Percentiles rank a stretch among this genome's conserved stretches.
Conservation (phyloP, 148 eudicot genomes). For the Nepenthes gracilis region DNA sequence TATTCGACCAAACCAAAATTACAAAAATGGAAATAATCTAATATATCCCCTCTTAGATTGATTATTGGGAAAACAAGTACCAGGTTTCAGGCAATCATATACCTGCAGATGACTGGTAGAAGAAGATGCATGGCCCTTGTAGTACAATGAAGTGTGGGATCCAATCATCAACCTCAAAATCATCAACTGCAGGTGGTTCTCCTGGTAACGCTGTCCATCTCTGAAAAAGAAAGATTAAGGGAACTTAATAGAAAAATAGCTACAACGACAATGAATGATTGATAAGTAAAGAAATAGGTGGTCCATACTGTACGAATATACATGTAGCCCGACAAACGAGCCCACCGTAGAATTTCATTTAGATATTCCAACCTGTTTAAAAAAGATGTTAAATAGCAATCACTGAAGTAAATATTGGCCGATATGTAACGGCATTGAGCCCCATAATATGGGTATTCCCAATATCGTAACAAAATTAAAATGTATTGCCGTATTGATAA, state of each 20-base stretch:
- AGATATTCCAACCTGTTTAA: constrained; percentile 64
- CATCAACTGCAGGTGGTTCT: constrained; percentile 86
- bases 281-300: constrained; percentile 3
- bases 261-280: neutral
- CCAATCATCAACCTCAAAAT: constrained; percentile 88
- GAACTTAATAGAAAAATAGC: neutral
- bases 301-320: constrained; percentile 47
- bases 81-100: constrained; percentile 4
- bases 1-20: too few relatives aligned
- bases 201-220: constrained; percentile 98
- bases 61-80: too few relatives aligned
- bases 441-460: neutral
- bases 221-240: constrained; percentile 19
- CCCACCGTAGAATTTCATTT: constrained; percentile 63
- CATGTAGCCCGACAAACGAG: constrained; percentile 79
- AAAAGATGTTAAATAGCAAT: neutral
- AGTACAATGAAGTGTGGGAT: constrained; percentile 87
- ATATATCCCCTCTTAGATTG: too few relatives aligned
- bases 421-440: neutral
- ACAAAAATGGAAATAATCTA: too few relatives aligned
- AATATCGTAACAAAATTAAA: neutral
- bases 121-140: constrained; percentile 73
- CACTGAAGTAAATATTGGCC: neutral
- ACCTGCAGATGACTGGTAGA: constrained; percentile 75
- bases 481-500: too few relatives aligned